Evolutionary conservation across 2,329 filamentous ascomycete species (phyloP), one percentile per base, ranked within the genome.

Genomic region (Lasiodiplodia gonubiensis): DNA sequence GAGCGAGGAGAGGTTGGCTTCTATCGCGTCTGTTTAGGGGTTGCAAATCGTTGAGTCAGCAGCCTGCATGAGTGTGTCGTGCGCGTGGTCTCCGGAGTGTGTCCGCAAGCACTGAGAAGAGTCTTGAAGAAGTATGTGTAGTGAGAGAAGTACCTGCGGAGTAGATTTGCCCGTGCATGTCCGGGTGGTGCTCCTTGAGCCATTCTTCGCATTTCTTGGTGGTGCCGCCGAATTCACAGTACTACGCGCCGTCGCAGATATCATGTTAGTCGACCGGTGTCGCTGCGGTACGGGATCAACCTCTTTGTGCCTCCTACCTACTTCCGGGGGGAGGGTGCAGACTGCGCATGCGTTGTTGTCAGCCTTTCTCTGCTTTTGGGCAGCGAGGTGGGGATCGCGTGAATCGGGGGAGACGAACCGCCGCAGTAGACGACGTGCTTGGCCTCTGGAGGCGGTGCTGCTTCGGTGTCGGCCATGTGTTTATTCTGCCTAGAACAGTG

Each of bases 181-280:
- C 84, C 3, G 89, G 87, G 74, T 97, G 86, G 71, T 89, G 86
- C 71, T 89, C 87, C 75, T 92, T 84, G 23, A 99, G 89, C 95
- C 95, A 99, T 79, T 98, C 94, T 80, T 94, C 91, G 83, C 95
- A 99, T 83, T 97, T 99, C 82, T 93, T 97, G 27, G 91, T 90
- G 48, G 94, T 98, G 71, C 94, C 94, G 76, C 95, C 95, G 81
- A 97, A 98, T 83, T 99, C 95, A 85, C 95, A 99, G 83, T 97
- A 99, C 95, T 98, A 82, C 52, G 42, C 23, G 7, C 16, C 10
- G 33, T 25, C 3, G 21, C n/a, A 33, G 30, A 8, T 33, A 33
- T 33, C 30, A 23, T 16, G 60, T 51, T 42, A 60, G 61, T 53
- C 25, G 64, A 53, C 33, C 30, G 25, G 10, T 35, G 33, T 33